Base-by-base conservation (phyloP, 352 stramenopile genomes). In the Aphanomyces stellatus region DNA sequence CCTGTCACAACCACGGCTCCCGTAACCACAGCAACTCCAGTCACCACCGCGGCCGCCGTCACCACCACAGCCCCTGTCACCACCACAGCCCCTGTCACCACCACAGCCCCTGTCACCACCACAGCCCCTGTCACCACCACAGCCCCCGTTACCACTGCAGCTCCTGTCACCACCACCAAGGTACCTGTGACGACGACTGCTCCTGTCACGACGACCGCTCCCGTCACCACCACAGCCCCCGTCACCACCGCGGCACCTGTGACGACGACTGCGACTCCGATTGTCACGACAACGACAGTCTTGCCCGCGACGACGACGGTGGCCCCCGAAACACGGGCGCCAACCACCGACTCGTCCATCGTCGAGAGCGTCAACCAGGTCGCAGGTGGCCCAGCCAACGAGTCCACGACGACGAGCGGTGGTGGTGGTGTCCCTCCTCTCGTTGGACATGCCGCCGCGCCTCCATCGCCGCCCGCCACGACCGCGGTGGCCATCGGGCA, bases 31-130 rank as follows among this genome's bases (percentile, higher is more conserved):
- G 43, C 51, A 0, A 42, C 11, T 11, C 17, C 57, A 15, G 11
- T 55, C 42, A 60, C 8, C 13, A 71, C 4, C 15, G 10, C 27
- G 10, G 46, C 48, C 0, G 40, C 63, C 62, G 35, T 2, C 25
- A 65, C 35, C 35, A 70, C 56, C 35, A 35, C 66, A 1, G 24
- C 53, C 4, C 49, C 71, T 49, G 55, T 65, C 28, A 53, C 62
- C 11, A 69, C 40, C 31, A 27, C 66, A 19, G 25, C 51, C 3
- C 22, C 46, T 4, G 4, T 1, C 2, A 30, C 56, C 8, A 46
- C 19, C 3, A n/a, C 56, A 30, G 5, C 30, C 2, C 56, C 56
- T 2, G n/a, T 13, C 5, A 30, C 35, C 3, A 24, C 31, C n/a
- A 17, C 56, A 2, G 33, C 6, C 0, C 56, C 56, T 6, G 0